Evolutionary conservation across 192 early-diverging fungal genomes (phyloP).

Genomic region (Coemansia guatemalensis): DNA sequence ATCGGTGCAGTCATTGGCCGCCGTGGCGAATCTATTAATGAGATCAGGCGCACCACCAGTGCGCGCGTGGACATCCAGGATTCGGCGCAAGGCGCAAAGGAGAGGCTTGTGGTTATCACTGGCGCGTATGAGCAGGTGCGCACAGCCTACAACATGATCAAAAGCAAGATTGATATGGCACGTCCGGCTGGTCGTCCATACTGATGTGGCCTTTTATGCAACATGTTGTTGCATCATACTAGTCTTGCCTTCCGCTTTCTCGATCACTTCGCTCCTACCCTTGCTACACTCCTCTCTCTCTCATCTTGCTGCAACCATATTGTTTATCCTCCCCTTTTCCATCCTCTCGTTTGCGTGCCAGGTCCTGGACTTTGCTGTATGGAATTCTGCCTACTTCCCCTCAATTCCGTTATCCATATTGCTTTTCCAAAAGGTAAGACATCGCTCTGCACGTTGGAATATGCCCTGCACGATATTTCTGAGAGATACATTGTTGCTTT

Average conservation of each 20-base stretch:
- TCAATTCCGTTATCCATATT: no score
- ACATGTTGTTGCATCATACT: neutral
- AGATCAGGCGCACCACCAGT: slow-evolving; percentile 39
- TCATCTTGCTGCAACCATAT: no score
- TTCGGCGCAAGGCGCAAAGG: slow-evolving; percentile 40
- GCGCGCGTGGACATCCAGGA: slow-evolving; percentile 53
- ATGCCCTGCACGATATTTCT: no score
- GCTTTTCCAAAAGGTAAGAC: no score
- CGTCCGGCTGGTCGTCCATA: slow-evolving; percentile 24
- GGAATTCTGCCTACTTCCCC: no score
- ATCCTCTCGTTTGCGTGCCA: no score
- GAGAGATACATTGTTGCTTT: no score
- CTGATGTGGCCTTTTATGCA: neutral
- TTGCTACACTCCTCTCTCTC: no score
- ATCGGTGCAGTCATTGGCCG: slow-evolving; percentile 52
- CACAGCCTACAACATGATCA: slow-evolving; percentile 47
- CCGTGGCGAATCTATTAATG: slow-evolving; percentile 52
- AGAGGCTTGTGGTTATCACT: slow-evolving; percentile 46
- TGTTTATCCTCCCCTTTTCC: no score
- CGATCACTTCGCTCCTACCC: no score
- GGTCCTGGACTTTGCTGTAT: no score
- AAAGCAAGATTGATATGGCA: slow-evolving; percentile 38
- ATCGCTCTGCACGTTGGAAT: no score
- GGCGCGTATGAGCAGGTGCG: slow-evolving; percentile 52
- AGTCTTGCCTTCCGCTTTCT: neutral